phyloP scores from a whole-genome alignment of 2,329 filamentous ascomycete species.

The Clarireedia monteithiana region DNA sequence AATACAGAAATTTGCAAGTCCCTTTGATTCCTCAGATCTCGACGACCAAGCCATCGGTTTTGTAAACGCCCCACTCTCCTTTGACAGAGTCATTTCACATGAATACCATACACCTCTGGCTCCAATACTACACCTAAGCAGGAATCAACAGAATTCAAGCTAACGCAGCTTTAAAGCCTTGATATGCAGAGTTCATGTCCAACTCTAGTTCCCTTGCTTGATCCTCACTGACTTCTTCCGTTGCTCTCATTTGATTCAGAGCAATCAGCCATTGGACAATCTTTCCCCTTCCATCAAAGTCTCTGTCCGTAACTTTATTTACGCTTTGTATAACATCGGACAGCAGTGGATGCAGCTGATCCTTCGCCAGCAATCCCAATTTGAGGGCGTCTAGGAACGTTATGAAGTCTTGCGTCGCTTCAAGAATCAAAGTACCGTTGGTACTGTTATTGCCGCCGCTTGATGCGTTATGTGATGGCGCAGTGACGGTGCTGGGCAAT shows the following conservation, averaged over 20 bases:
- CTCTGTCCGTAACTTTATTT: constrained; percentile 90
- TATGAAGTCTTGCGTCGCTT: constrained; percentile 97
- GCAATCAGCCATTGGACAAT: constrained; percentile 98
- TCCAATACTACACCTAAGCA: neutral
- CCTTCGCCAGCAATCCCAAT: constrained; percentile 86
- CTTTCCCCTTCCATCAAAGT: constrained; percentile 93
- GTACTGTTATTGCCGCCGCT: constrained; percentile 35
- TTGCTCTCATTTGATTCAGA: constrained; percentile 95
- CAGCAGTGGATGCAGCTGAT: constrained; percentile 89
- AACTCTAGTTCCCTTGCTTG: constrained; percentile 84
- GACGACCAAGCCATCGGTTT: neutral
- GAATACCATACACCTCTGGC: neutral
- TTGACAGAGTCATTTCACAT: neutral
- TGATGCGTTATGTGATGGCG: constrained; percentile 38
- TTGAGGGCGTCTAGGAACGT: constrained; percentile 94
- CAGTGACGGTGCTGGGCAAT: constrained; percentile 72
- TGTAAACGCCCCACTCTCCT: too few species aligned
- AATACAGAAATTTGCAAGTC: too few species aligned
- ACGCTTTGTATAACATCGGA: constrained; percentile 96
- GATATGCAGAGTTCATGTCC: constrained; percentile 90
- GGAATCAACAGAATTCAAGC: constrained; percentile 11
- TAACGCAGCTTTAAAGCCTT: constrained; percentile 68
- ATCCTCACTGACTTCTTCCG: constrained; percentile 79
- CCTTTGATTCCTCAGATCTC: too few species aligned
- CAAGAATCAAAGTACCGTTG: constrained; percentile 60